A percentile compares a stretch with the other conserved stretches of the same genome.
Evolutionary conservation across 2,329 filamentous ascomycete genomes (phyloP).

Genomic region (Myriosclerotinia duriaeana): DNA sequence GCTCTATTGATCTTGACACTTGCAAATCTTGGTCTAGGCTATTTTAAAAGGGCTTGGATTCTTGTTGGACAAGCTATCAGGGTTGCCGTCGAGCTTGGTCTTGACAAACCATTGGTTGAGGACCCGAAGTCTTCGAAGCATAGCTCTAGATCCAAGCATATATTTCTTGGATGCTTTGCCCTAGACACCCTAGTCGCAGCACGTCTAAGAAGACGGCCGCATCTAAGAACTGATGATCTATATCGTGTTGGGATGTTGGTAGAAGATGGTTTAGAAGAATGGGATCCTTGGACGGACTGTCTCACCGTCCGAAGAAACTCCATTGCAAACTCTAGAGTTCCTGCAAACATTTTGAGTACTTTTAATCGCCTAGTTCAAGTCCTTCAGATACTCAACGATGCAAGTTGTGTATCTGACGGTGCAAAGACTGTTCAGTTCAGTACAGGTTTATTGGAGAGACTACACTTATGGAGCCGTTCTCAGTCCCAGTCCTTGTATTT

Average conservation of each 20-base stretch:
- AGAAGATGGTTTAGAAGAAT: conserved; percentile 70
- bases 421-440: conserved; percentile 29
- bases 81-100: conserved; percentile 47
- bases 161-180: conserved; percentile 59
- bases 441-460: conserved; percentile 33
- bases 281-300: conserved; percentile 67
- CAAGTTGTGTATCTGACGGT: conserved; percentile 29
- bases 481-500: conserved; percentile 34
- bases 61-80: conserved; percentile 64
- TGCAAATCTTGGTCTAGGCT: conserved; percentile 59
- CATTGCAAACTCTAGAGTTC: conserved; percentile 34
- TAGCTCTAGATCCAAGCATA: conserved; percentile 43
- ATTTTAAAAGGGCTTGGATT: conserved; percentile 61
- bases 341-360: conserved; percentile 40
- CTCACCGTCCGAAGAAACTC: conserved; percentile 42
- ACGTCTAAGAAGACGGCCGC: conserved; percentile 50
- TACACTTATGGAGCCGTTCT: conserved; percentile 34
- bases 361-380: conserved; percentile 41
- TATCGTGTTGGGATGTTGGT: conserved; percentile 50
- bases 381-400: conserved; percentile 37
- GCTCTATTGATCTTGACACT: conserved; percentile 60
- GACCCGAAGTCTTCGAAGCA: conserved; percentile 32
- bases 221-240: conserved; percentile 51
- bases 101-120: conserved; percentile 40
- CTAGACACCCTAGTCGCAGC: conserved; percentile 59